Evolutionary conservation across 768 basidiomycete species (phyloP), one percentile per base, ranked within the genome.

Genomic region (Leccinum variicolor): DNA sequence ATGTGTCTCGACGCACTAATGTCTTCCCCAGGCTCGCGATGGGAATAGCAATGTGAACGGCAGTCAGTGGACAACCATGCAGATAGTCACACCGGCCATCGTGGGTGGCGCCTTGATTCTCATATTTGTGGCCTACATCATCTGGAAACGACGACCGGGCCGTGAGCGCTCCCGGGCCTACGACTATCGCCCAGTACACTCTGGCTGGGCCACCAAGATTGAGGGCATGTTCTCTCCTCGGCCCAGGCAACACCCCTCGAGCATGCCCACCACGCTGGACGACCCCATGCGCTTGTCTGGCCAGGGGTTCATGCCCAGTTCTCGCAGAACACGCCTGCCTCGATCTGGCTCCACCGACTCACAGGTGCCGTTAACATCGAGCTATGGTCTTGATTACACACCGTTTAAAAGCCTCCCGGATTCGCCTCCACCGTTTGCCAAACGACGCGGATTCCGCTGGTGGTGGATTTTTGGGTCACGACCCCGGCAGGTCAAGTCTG

Each of bases 21-120:
- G 46, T 48, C 9, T 1, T 43, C 25, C 50, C 25, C 50, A 73
- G 70, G 54, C 59, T 52, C 65, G 67, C 26, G 51, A 58, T 13
- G 50, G 17, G 14, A 3, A n/a, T 23, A 34, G 11, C 33, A 10
- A 28, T 15, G 19, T 15, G n/a, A 41, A 25, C 2, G 36, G 26
- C 15, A 19, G 33, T 17, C 41, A 43, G 41, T 75, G 73, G 73
- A 51, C 51, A 14, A 6, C 71, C 14, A 34, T 71, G 8, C 76
- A 77, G 51, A 74, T 77, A 49, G 69, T 66, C 10, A 45, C 66
- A 0, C 76, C 77, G 7, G 64, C 68, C 53, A 66, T 76, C 43
- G 71, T 75, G 10, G 76, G 73, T 28, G 63, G 66, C 5, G 64
- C 31, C 39, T 66, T 77, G 15, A 47, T 73, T 25, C 47, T 68